These are phyloP conservation scores for Aspergillus hancockii DNA, from an alignment of 495 filamentous ascomycete genomes.

Conservation along the genomic window DNA sequence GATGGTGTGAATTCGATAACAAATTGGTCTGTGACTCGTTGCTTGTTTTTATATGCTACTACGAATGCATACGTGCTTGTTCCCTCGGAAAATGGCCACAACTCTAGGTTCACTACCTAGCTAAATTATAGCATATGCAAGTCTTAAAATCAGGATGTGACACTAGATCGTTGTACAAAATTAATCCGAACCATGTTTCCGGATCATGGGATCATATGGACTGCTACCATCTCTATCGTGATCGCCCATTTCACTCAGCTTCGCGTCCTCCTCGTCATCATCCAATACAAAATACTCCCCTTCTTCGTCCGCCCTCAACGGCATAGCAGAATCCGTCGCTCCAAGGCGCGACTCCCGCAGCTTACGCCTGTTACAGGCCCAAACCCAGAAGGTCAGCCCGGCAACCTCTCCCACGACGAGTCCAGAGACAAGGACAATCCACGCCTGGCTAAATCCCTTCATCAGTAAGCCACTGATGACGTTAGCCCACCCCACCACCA, in stretches of 20 bases:
- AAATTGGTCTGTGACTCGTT: no score
- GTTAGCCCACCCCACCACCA: constrained; percentile 14
- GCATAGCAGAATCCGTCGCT: constrained; percentile 1
- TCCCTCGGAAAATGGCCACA: no score
- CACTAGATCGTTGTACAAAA: not conserved
- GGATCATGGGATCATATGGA: constrained; percentile 5
- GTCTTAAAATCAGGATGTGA: no score
- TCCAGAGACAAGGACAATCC: not conserved
- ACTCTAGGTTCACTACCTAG: no score
- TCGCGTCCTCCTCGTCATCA: constrained; percentile 1
- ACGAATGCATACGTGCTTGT: no score
- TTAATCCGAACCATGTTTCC: not conserved
- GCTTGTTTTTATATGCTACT: no score
- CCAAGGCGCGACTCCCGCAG: not conserved
- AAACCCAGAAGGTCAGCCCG: constrained; percentile 7
- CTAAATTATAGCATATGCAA: no score
- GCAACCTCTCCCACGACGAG: not conserved
- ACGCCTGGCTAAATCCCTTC: not conserved
- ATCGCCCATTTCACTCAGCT: constrained; percentile 2
- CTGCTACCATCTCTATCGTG: not conserved
- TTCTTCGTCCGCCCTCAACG: not conserved
- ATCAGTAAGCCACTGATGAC: constrained; percentile 13
- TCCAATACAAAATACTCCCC: constrained; percentile 3
- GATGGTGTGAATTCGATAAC: no score
- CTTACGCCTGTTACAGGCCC: constrained; percentile 8